Percentiles rank a stretch among this genome's conserved stretches.
phyloP scores from a whole-genome alignment of 306 rosid species.

The Glycine soja region DNA sequence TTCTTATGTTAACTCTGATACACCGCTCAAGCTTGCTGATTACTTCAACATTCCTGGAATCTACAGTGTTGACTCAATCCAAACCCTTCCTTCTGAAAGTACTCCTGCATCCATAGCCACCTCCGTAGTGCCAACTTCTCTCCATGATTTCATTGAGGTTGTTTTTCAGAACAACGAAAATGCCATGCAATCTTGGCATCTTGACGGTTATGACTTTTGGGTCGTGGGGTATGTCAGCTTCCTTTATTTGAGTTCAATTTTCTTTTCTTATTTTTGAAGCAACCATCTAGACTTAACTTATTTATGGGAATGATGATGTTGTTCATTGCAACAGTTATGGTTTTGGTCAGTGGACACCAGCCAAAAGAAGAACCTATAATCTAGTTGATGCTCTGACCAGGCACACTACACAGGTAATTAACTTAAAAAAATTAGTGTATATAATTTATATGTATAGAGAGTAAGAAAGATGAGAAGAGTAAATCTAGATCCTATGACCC shows the following conservation, averaged over 20 bases:
- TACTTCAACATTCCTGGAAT: slow-evolving; percentile 88
- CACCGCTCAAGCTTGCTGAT: slow-evolving; percentile 98
- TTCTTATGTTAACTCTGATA: slow-evolving; percentile 78
- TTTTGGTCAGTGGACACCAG: slow-evolving; percentile 76
- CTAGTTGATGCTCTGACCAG: slow-evolving; percentile 87
- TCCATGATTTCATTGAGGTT: slow-evolving; percentile 84
- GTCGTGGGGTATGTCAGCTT: slow-evolving; percentile 75
- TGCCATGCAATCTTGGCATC: slow-evolving; percentile 85
- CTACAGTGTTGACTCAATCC: slow-evolving; percentile 68
- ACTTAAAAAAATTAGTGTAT: not conserved
- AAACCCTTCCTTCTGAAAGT: slow-evolving; percentile 69
- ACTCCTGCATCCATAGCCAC: slow-evolving; percentile 62
- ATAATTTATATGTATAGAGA: not conserved
- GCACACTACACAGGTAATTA: slow-evolving; percentile 87
- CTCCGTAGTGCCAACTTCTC: slow-evolving; percentile 66
- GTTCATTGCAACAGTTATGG: slow-evolving; percentile 70
- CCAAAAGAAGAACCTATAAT: slow-evolving; percentile 71
- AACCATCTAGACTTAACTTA: slow-evolving; percentile 26
- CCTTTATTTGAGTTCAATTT: slow-evolving; percentile 26
- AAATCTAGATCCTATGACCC: too few species aligned
- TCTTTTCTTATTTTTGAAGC: slow-evolving; percentile 9
- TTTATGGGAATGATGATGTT: slow-evolving; percentile 30
- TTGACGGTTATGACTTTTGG: slow-evolving; percentile 98
- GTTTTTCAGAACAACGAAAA: slow-evolving; percentile 87
- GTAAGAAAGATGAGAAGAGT: too few species aligned